Evolutionary conservation across 208 protist genomes (phyloP), one percentile per base, ranked within the genome.

Genomic region (Trypanosoma scelopori): DNA sequence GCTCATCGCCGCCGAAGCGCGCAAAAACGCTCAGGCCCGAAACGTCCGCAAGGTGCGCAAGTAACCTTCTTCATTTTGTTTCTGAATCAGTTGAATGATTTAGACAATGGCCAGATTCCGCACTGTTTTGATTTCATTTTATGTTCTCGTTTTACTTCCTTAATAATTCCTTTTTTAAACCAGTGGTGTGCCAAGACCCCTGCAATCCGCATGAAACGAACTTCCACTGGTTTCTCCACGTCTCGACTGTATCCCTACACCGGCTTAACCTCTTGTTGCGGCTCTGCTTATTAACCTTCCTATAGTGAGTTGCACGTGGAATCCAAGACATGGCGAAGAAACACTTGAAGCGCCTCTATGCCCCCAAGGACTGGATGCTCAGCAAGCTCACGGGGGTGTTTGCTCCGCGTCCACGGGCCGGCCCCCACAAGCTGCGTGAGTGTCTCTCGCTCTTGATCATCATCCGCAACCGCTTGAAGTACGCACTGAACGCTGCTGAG

Each of bases 331-430:
- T 94, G 88, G 97, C 97, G 65, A 99, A 98, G 91, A 99, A 99
- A 79, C 99, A 99, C 91, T 78, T 99, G 55, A 99, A 99, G 94
- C 96, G 99, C 78, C 79, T 99, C 50, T 94, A 89, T 78, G 99
- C 99, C 52, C 99, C 99, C 62, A 93, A 92, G 67, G 97, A 99
- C 85, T 99, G 99, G 99, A 99, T 99, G 98, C 88, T 99, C 49
- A 97, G 97, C 89, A 99, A 99, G 90, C 89, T 99, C 59, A 92
- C 93, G 57, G 99, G 99, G 67, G 84, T 96, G 55, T 99, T 89
- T 57, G 98, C 99, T 12, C 98, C 99, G 60, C 87, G 91, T 61
- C 98, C 98, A 32, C 94, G 93, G 20, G 30, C 94, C 57, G 99
- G 99, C 65, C 98, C 99, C 57, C 99, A 99, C 95, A 99, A 99